Evolutionary conservation across 1,284 basidiomycete species (phyloP), one percentile per base, ranked within the genome.

Genomic region (Leucoagaricus sp.): DNA sequence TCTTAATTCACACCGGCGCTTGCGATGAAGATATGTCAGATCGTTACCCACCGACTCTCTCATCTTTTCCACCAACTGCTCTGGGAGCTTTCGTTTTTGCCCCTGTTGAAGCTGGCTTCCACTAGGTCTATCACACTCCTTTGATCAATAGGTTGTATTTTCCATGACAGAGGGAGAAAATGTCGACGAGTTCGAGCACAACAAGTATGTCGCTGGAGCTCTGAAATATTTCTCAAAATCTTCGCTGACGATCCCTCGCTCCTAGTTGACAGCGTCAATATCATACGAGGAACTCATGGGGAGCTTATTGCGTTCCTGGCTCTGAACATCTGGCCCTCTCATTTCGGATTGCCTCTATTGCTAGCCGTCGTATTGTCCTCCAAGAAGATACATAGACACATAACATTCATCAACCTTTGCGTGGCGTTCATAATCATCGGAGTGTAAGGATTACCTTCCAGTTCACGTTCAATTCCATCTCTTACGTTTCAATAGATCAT

Each of bases 271-370:
- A 60, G 57, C 17, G 63, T 70, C 6, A 77, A 78, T 50, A 75
- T 77, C 48, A 70, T 79, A 38, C 70, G 72, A 46, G 78, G 75
- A 42, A 78, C 74, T 4, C 69, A 75, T 58, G 54, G 65, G 8
- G 67, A 78, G 57, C 65, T 80, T 17, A 61, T 76, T 3, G 66
- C 69, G 6, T 81, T 75, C 60, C 68, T 80, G 55, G 68, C 78
- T n/a, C 63, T 82, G 53, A 79, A 80, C 59, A 71, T 79, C 61
- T 78, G 75, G 75, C 71, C 80, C 3, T 77, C 78, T 9, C 78
- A 80, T 63, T 66, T 79, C 51, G 76, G 76, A 6, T 71, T 81
- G 19, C 78, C 78, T 15, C 25, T 79, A n/a, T 64, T 81, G 10
- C 64, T 80, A 7, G 67, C 66, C 2, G 65, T 76, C 29, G 74